Evolutionary conservation across 768 basidiomycete species (phyloP), one percentile per base, ranked within the genome.

Genomic region (Tylopilus intermedius): DNA sequence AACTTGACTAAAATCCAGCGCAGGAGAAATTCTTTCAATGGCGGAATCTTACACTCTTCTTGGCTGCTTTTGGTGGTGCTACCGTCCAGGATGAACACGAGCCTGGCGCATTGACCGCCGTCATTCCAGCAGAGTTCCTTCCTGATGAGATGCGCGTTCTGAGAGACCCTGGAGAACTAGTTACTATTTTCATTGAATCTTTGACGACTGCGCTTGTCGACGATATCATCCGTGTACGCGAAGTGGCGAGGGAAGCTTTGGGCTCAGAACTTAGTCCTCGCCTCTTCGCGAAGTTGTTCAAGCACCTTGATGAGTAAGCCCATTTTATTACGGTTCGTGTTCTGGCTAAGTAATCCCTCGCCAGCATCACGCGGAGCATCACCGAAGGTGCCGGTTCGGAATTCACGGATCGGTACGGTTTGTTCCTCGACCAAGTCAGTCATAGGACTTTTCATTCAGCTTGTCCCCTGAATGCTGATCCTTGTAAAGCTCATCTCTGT

Each of bases 21-120:
- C 49, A 91, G 88, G 88, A 90, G 18, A 77, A 82, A 58, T 79
- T 83, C 39, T 79, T 76, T 35, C 87, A 91, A 58, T 96, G 93
- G 92, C 85, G 89, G 61, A 91, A 94, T 63, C 71, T 91, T 11
- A 84, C 88, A 0, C 70, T 91, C 22, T 90, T 87, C 68, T 72
- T 94, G 37, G 82, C 88, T 4, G 80, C 88, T 0, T 76, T 84
- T n/a, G 83, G 84, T 35, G 86, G 86, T 5, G 73, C 80, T 6
- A 86, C 86, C 55, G 70, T 81, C 18, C 71, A 74, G 38, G 80
- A 86, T 14, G 71, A 74, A 41, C 74, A 78, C 30, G 74, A 82
- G 39, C 67, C 77, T 32, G 67, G 70, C n/a, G 72, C 76, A 22
- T 69, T 90, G 22, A 71, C 76, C 15, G 61, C 74, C 8, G 71